Evolutionary conservation across 23 red algal genomes (phyloP).

Genomic region (Gracilaria domingensis): DNA sequence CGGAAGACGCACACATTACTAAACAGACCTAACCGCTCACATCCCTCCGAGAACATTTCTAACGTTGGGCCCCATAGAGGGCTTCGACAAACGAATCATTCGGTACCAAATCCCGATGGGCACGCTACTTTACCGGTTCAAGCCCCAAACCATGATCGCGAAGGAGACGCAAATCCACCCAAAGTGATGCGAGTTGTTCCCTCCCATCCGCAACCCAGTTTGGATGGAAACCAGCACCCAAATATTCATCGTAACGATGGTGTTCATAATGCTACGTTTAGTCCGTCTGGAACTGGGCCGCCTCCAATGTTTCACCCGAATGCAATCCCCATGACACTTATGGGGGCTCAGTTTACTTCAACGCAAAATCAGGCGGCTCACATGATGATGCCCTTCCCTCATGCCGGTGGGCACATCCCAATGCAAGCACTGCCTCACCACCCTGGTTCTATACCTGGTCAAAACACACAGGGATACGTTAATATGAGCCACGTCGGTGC

Average conservation of each 20-base stretch:
- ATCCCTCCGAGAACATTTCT: background rate
- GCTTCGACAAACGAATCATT: background rate
- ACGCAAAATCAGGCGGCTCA: background rate
- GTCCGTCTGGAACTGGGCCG: background rate
- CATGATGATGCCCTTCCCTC: conserved; percentile 14
- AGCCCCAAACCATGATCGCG: background rate
- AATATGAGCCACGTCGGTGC: background rate
- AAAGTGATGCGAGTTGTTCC: background rate
- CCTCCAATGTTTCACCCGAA: background rate
- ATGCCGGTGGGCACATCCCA: background rate
- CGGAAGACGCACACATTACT: background rate
- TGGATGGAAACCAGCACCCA: background rate
- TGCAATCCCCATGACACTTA: background rate
- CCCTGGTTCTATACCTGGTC: background rate
- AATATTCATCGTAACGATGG: background rate
- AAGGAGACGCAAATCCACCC: background rate
- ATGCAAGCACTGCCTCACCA: conserved; percentile 9
- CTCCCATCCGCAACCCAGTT: background rate
- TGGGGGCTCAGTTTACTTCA: background rate
- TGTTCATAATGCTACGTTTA: background rate
- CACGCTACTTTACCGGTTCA: background rate
- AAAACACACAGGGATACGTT: conserved; percentile 18
- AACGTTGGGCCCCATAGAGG: background rate
- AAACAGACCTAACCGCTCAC: background rate
- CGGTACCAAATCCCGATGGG: background rate